Percentiles rank a stretch among this genome's conserved stretches.
phyloP scores from a whole-genome alignment of 352 stramenopile genomes.

The Phytopythium chamaehyphon region DNA sequence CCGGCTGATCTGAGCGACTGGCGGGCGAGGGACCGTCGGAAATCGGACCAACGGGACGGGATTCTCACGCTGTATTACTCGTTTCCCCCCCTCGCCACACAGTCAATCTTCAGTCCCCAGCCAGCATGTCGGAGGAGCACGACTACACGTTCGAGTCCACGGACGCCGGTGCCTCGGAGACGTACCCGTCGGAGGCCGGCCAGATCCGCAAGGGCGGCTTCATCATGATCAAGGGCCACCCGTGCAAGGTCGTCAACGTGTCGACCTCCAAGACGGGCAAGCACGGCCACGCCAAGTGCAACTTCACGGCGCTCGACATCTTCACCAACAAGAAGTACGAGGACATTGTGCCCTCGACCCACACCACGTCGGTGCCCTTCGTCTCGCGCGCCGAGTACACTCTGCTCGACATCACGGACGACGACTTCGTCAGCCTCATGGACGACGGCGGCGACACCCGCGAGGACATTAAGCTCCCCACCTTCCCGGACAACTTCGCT shows the following conservation, averaged over 20 bases:
- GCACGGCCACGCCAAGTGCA: conserved; percentile 99
- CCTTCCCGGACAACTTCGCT: conserved; percentile 93
- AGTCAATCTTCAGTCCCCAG: conserved; percentile 1
- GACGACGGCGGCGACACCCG: conserved; percentile 96
- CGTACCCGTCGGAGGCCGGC: conserved; percentile 97
- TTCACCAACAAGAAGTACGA: conserved; percentile 99
- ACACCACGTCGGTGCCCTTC: conserved; percentile 98
- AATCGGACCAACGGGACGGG: background rate
- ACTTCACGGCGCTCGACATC: conserved; percentile 99
- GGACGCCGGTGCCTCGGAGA: conserved; percentile 97
- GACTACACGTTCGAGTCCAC: conserved; percentile 92
- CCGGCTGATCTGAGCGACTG: background rate
- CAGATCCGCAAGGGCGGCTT: conserved; percentile 99
- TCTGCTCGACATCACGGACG: conserved; percentile 98
- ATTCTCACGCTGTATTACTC: too few relatives aligned
- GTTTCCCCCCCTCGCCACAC: background rate
- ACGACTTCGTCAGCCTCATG: conserved; percentile 98
- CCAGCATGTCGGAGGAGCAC: conserved; percentile 44
- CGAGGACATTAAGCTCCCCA: conserved; percentile 97
- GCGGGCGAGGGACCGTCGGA: background rate
- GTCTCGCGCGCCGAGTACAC: conserved; percentile 97
- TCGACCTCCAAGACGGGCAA: conserved; percentile 99
- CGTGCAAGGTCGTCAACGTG: conserved; percentile 97
- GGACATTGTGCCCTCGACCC: conserved; percentile 98
- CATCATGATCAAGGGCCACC: conserved; percentile 99